Evolutionary conservation across 805 yeast species (phyloP), one percentile per base, ranked within the genome.

Genomic region (Candida michaelii): DNA sequence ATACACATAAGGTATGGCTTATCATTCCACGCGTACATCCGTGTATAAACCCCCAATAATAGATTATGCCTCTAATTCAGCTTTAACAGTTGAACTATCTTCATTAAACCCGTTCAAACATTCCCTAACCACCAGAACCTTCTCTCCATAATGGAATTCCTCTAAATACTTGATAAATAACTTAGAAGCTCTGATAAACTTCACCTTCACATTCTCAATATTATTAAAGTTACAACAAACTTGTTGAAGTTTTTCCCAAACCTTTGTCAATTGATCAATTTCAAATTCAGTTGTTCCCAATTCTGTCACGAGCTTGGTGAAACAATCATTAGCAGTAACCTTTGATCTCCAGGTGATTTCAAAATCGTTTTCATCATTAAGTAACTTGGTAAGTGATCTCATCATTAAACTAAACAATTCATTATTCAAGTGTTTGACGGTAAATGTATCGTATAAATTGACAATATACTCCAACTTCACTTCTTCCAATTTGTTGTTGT

Each of bases 341-440:
- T 80, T 79, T 1, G 83, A 70, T 50, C 84, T 73, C 91, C 91
- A 85, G 1, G 87, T 76, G 39, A 66, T 64, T 50, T 54, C 56
- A 58, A 62, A 57, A 16, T 55, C 48, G 27, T 25, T 27, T 11
- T 49, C 38, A 31, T 44, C 43, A 13, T 36, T 48, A 7, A 66
- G 55, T 4, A 52, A 30, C 41, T 43, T 46, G 12, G 39, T 34
- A 4, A 43, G 38, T 41, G 63, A 46, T 29, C 56, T 46, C 34
- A 9, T 51, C 48, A 46, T 66, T 44, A 72, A 66, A 5, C 41
- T 15, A 18, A 60, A 46, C 21, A 65, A 52, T 5, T 47, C 51
- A 5, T 29, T n/a, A 36, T 59, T 48, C 23, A 45, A 36, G 12
- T 35, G 30, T 2, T 39, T 35, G 4, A 30, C 41, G 3, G 30